Evolutionary conservation across 2,329 filamentous ascomycete species (phyloP), one percentile per base, ranked within the genome.

Genomic region (Tympanopsis confertula): DNA sequence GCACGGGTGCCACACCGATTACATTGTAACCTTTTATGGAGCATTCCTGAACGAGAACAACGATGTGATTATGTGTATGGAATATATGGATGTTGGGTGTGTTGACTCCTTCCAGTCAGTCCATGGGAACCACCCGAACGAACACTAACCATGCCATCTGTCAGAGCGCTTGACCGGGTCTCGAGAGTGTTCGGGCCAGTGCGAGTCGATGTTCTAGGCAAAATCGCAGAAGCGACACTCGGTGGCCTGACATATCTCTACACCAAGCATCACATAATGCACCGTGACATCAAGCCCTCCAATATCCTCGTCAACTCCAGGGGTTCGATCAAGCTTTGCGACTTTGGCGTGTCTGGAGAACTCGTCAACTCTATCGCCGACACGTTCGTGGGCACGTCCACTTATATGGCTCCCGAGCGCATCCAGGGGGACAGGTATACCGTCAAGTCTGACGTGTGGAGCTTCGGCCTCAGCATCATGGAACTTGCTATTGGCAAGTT

Each of bases 31-130:
- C 39, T 98, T 95, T 61, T 96, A 96, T 54, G 91, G 91, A 42
- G 91, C 91, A 26, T 98, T 96, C 55, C 74, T 96, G 53, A 96
- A 94, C 56, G 85, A 93, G 53, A 87, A 87, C 44, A 89, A 94
- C 55, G 91, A 98, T 63, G 93, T 98, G 41, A 93, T 96, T 50
- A 89, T 98, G 81, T 98, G 91, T 60, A 98, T 98, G 91, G 91
- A 98, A 59, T 96, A 98, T 57, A 94, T 94, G 86, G 91, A 98
- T 61, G 86, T 91, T 56, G 91, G 91, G 91, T 96, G 72, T 61
- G 85, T 66, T 35, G n/a, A 39, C 14, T 28, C 14, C 38, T 40
- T 33, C 36, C 41, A 33, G 36, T 29, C 18, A 12, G 10, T 18
- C 7, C 20, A 18, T 17, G 7, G n/a, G n/a, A n/a, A n/a, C n/a